phyloP scores from a whole-genome alignment of 1,139 yeast species.

The Magnusiomyces ingens region DNA sequence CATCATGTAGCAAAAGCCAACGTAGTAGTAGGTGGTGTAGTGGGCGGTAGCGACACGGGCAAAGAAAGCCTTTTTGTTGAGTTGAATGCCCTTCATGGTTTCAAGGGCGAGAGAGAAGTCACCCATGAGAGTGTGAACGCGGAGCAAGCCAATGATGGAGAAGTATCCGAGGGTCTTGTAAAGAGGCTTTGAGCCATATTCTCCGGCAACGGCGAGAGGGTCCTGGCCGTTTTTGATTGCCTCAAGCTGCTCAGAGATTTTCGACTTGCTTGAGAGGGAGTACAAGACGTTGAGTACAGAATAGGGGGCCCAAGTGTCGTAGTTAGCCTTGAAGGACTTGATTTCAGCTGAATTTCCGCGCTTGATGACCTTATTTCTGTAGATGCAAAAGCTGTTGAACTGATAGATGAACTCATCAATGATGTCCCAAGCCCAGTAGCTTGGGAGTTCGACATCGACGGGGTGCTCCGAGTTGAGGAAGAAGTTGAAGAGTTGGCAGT shows the following conservation, averaged over 20 bases:
- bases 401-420: constrained; percentile 47
- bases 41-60: constrained; percentile 43
- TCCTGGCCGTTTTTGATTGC: constrained; percentile 33
- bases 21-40: constrained; percentile 45
- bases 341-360: constrained; percentile 33
- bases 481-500: constrained; percentile 42
- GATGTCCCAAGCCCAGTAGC: constrained; percentile 46
- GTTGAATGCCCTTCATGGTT: constrained; percentile 42
- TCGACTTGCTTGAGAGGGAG: constrained; percentile 41
- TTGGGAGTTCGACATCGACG: constrained; percentile 41
- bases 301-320: constrained; percentile 43
- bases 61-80: constrained; percentile 41
- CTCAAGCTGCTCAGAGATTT: constrained; percentile 39
- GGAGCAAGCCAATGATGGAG: constrained; percentile 41
- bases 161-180: constrained; percentile 45
- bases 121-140: constrained; percentile 44
- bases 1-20: constrained; percentile 46
- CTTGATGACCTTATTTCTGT: constrained; percentile 36
- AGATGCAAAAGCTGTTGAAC: constrained; percentile 40
- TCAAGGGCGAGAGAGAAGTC: constrained; percentile 44
- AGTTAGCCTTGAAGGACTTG: constrained; percentile 35
- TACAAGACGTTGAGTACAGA: constrained; percentile 43
- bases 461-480: constrained; percentile 41
- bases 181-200: constrained; percentile 38
- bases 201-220: constrained; percentile 38